Conservation (phyloP, 2,329 filamentous ascomycete species). For the Calycina marina region DNA sequence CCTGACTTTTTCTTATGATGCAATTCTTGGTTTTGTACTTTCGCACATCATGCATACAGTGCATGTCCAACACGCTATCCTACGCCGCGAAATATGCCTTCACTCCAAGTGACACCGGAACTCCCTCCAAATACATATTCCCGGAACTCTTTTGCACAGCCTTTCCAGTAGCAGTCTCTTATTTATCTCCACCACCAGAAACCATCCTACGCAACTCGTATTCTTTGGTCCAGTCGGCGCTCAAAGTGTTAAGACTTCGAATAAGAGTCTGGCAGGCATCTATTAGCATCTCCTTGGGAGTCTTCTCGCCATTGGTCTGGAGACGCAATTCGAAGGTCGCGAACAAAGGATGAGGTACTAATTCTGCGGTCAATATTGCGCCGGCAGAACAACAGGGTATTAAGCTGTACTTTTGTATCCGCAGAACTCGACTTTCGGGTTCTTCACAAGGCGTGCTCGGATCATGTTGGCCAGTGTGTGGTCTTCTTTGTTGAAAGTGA, state of each 20-base stretch:
- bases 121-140: background rate
- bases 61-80: no score
- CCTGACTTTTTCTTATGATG: no score
- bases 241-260: constrained; percentile 62
- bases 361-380: background rate
- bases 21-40: no score
- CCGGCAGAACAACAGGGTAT: constrained; percentile 23
- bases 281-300: constrained; percentile 78
- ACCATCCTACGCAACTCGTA: constrained; percentile 81
- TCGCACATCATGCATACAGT: no score
- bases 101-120: no score
- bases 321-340: constrained; percentile 59
- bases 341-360: constrained; percentile 28
- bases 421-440: constrained; percentile 73
- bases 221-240: constrained; percentile 83
- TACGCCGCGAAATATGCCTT: no score
- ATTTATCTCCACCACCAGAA: constrained; percentile 23
- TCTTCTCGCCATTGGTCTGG: constrained; percentile 78
- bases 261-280: constrained; percentile 72
- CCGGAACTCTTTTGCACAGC: background rate
- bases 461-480: constrained; percentile 90
- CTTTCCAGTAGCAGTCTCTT: no score
- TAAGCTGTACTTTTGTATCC: constrained; percentile 65
- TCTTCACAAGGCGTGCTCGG: constrained; percentile 69
- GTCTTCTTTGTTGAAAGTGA: constrained; percentile 92